Evolutionary conservation across 2,329 filamentous ascomycete species (phyloP), one percentile per base, ranked within the genome.

Genomic region (Scopulariopsis brevicaulis): DNA sequence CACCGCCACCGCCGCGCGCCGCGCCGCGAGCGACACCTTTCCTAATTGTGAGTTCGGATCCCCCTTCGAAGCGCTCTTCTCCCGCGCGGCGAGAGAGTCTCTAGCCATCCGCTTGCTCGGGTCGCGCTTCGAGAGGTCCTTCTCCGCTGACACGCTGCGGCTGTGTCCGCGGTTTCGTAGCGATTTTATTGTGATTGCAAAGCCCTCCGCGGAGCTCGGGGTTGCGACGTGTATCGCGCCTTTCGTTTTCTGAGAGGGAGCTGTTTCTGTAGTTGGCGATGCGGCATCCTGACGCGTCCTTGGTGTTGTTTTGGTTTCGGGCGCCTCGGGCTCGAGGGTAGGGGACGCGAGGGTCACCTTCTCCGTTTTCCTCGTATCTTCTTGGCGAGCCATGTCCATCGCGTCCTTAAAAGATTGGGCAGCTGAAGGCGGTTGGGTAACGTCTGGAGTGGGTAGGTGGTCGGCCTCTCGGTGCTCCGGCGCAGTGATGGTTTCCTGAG

Each of bases 91-190:
- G n/a, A 53, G 51, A 43, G 57, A 59, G 37, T 32, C 57, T 43
- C 37, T 58, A 24, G 56, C 60, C 53, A 53, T 58, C 43, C 46
- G 61, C 37, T 34, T 58, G 18, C 32, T 58, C 6, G 56, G 55
- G 22, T 56, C 55, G 20, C 57, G 51, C 22, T 34, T 40, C 14
- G 56, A 50, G 32, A 15, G 20, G 37, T 52, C 55, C n/a, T 43
- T 51, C 52, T 55, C 50, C 11, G 46, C 15, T 24, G 53, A 58
- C n/a, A 12, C 18, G 40, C 37, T 51, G 28, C 51, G 35, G 32
- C 50, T 28, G 22, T 57, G 51, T 6, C 52, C 22, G 22, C 51
- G 54, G 46, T 50, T 59, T 18, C 58, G 50, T 14, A 59, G 52
- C 3, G 58, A 57, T 24, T 57, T 57, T 7, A 57, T 51, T 6